Conservation (phyloP, 768 basidiomycete genomes). For the Pulveroboletus frians region DNA sequence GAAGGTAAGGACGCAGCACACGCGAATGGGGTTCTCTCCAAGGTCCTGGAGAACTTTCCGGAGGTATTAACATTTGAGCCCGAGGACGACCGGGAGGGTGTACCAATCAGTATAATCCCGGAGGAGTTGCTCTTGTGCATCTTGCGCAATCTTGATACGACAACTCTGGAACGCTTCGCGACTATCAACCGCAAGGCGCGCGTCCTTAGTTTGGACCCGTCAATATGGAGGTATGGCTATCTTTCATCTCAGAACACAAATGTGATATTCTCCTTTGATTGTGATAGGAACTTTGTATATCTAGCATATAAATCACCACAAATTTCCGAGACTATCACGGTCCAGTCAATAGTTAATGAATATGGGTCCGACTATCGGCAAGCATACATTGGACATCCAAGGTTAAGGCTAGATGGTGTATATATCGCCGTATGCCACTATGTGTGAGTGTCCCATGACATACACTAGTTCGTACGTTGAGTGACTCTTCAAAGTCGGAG, state of each 20-base stretch:
- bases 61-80: conserved; percentile 53
- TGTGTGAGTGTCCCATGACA: conserved; percentile 44
- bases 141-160: conserved; percentile 59
- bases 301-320: conserved; percentile 73
- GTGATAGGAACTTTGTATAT: conserved; percentile 54
- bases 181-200: conserved; percentile 68
- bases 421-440: conserved; percentile 93
- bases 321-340: conserved; percentile 46
- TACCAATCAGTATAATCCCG: conserved; percentile 58
- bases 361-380: conserved; percentile 66
- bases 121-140: conserved; percentile 71
- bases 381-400: conserved; percentile 77
- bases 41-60: conserved; percentile 47
- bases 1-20: conserved; percentile 23
- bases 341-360: conserved; percentile 46
- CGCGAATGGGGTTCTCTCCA: conserved; percentile 41
- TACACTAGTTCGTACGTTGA: conserved; percentile 1
- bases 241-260: not conserved
- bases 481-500: conserved; percentile 32
- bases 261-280: conserved; percentile 7
- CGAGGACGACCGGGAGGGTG: conserved; percentile 57
- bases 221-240: conserved; percentile 66
- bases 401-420: conserved; percentile 80
- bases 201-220: conserved; percentile 60
- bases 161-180: conserved; percentile 74